A percentile compares a stretch with the other conserved stretches of the same genome.
These are phyloP conservation scores for Trichophyton mentagrophytes DNA, from an alignment of 2,329 filamentous ascomycete species.

Conservation along the genomic window DNA sequence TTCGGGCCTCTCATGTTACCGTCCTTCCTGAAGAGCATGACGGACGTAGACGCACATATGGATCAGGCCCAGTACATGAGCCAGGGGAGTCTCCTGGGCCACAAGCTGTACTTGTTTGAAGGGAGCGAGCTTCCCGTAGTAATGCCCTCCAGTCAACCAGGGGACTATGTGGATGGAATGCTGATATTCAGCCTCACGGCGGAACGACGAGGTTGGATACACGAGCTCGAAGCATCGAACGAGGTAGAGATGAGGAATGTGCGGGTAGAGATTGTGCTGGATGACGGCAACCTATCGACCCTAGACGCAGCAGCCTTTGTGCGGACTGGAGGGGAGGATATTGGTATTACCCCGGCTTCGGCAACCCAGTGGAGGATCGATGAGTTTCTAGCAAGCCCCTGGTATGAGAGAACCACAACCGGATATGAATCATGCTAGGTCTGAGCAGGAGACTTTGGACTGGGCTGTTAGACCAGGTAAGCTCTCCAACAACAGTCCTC, in stretches of 20 bases:
- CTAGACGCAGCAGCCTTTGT: constrained; percentile 20
- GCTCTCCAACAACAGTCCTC: neutral
- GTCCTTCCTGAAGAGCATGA: constrained; percentile 20
- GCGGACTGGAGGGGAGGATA: constrained; percentile 12
- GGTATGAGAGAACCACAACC: constrained; percentile 5
- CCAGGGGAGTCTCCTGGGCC: constrained; percentile 17
- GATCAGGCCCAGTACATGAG: constrained; percentile 19
- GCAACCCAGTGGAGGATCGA: constrained; percentile 11
- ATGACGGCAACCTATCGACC: constrained; percentile 10
- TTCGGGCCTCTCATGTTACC: constrained; percentile 23
- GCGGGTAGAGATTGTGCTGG: constrained; percentile 16
- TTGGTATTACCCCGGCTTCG: neutral
- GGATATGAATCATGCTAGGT: constrained; percentile 3
- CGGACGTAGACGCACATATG: constrained; percentile 13
- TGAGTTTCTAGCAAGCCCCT: constrained; percentile 7
- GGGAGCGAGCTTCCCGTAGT: constrained; percentile 17
- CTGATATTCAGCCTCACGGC: constrained; percentile 19
- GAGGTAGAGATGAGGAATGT: constrained; percentile 13
- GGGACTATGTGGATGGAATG: constrained; percentile 18
- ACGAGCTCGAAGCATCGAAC: constrained; percentile 17
- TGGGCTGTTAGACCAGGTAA: neutral
- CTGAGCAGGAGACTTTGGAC: neutral
- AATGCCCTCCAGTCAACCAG: constrained; percentile 12
- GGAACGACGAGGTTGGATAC: constrained; percentile 17
- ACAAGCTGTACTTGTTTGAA: constrained; percentile 17